These are phyloP conservation scores for Gnetum montanum DNA, from an alignment of 75 land plant species.

Conservation along the genomic window DNA sequence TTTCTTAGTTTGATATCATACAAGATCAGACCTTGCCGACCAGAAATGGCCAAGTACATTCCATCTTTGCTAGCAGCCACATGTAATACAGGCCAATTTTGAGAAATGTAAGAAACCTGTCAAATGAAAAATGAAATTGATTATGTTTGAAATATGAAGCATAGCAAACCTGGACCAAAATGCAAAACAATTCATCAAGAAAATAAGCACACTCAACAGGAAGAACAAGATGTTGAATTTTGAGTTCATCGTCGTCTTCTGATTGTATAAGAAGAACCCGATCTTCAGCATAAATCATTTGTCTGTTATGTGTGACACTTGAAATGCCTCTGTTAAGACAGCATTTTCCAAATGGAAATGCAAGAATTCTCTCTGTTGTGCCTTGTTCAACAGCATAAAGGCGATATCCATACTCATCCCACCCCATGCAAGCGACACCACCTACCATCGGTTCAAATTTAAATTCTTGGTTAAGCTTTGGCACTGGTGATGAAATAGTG, in stretches of 20 bases:
- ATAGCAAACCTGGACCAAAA: too few relatives aligned
- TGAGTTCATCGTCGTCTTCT: constrained; percentile 87
- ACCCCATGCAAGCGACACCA: constrained; percentile 74
- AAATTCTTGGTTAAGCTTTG: constrained; percentile 50
- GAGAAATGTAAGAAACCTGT: constrained; percentile 90
- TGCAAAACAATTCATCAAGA: too few relatives aligned
- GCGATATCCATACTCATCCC: constrained; percentile 92
- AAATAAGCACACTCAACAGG: constrained; percentile 64
- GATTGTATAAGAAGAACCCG: constrained; percentile 80
- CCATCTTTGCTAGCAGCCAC: constrained; percentile 95
- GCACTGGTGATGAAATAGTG: constrained; percentile 58
- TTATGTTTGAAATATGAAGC: too few relatives aligned
- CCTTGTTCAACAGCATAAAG: constrained; percentile 77
- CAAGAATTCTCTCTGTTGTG: constrained; percentile 51
- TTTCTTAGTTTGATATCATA: constrained; percentile 73
- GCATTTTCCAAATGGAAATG: constrained; percentile 92
- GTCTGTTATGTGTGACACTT: constrained; percentile 64
- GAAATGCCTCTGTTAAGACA: constrained; percentile 78
- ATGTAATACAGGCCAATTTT: constrained; percentile 91
- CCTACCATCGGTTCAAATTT: constrained; percentile 82
- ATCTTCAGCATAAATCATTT: constrained; percentile 91
- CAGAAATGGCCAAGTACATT: constrained; percentile 89
- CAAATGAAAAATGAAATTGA: too few relatives aligned
- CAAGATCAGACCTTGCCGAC: constrained; percentile 78
- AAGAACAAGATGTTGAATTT: constrained; percentile 75